These are phyloP conservation scores for Steccherinum ochraceum DNA, from an alignment of 768 basidiomycete genomes.

Conservation along the genomic window DNA sequence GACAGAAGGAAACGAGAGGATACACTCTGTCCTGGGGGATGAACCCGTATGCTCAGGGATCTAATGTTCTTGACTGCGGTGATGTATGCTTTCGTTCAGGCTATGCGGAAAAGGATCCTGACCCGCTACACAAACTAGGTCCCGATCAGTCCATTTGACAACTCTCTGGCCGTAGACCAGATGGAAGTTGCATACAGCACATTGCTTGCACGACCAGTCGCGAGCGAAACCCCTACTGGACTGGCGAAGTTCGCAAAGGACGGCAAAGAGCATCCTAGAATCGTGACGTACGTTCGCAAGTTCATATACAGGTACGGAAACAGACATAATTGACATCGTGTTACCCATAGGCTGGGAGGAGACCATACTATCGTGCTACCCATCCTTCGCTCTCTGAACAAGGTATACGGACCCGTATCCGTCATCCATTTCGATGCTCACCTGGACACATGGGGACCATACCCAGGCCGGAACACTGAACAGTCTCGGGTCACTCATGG, in stretches of 20 bases:
- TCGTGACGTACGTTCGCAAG: conserved; percentile 44
- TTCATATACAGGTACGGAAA: neutral
- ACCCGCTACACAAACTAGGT: no score
- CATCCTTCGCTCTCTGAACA: conserved; percentile 73
- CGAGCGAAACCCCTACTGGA: conserved; percentile 13
- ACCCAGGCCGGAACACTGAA: conserved; percentile 36
- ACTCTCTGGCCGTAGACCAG: conserved; percentile 76
- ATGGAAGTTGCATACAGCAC: conserved; percentile 83
- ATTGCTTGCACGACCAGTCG: conserved; percentile 53
- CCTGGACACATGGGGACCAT: conserved; percentile 55
- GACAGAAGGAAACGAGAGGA: conserved; percentile 52
- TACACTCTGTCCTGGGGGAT: conserved; percentile 70
- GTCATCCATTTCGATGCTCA: conserved; percentile 84
- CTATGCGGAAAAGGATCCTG: no score
- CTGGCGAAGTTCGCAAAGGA: conserved; percentile 39
- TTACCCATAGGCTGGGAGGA: conserved; percentile 48
- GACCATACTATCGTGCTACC: conserved; percentile 88
- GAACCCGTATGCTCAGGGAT: conserved; percentile 55
- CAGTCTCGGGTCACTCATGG: conserved; percentile 77
- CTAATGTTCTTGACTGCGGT: conserved; percentile 73
- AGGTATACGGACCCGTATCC: conserved; percentile 74
- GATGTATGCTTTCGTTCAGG: conserved; percentile 51
- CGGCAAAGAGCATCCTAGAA: conserved; percentile 62
- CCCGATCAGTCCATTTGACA: conserved; percentile 76
- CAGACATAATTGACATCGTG: neutral